Base-by-base conservation (phyloP, 495 filamentous ascomycete species). In the Daldinia concentrica region DNA sequence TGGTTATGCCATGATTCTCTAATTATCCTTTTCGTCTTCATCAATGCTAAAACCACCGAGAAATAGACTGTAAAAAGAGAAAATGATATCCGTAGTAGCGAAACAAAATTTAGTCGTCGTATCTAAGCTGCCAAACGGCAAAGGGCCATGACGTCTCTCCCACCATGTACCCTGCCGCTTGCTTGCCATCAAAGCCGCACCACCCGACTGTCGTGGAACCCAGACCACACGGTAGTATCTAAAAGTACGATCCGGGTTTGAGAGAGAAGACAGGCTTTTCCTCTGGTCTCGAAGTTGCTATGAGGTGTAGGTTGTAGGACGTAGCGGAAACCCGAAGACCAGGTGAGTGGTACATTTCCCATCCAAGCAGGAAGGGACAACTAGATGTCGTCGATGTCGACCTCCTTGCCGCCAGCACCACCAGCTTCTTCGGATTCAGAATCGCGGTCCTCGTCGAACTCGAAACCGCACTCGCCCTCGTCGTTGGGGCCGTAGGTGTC, bases 371-470 rank as follows among this genome's bases (percentile, higher is more conserved):
- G 57, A 17, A 34, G 58, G 19, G 52, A 51, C 30, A 55, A 66
- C 85, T 81, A 93, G 74, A 93, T 91, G 72, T 92, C 90, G 80
- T 93, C 91, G 72, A 92, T 87, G 74, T 92, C 90, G 70, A 93
- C 84, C 50, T 91, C 89, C 79, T 87, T 87, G 72, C 78, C 83
- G 55, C 85, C 85, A 68, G 81, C 87, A 58, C 82, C 84, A 50
- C 81, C 86, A 62, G 86, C 88, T 51, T 85, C 85, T 45, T 90
- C 88, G 64, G 86, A 84, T 63, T 85, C 82, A 43, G 81, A 86
- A 77, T 95, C 97, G 77, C 93, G 93, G 82, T 98, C 96, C 80
- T 91, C 91, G 78, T 91, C 91, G 84, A 93, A 93, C 82, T 93
- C 91, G 85, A 93, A 93, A 80, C 90, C 90, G 82, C 90, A 92